These are phyloP conservation scores for Moesziomyces sp. DNA, from an alignment of 1,284 basidiomycete species.

Conservation along the genomic window DNA sequence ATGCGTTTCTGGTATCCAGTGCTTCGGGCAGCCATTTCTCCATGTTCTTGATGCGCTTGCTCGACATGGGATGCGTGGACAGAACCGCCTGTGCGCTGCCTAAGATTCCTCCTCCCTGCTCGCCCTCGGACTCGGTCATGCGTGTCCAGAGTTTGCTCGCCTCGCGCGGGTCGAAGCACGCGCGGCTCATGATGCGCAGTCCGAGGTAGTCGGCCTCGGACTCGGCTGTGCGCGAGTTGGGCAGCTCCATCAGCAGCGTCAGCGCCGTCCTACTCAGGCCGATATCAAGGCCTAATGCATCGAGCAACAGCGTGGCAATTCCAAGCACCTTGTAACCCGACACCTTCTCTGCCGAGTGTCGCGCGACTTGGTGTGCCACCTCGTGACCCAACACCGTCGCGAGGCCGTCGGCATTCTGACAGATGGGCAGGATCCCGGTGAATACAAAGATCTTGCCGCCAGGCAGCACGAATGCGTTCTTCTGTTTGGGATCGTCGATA, in stretches of 20 bases:
- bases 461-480: slow-evolving; percentile 84
- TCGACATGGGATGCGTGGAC: slow-evolving; percentile 58
- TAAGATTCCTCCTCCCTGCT: slow-evolving; percentile 13
- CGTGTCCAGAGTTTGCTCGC: slow-evolving; percentile 69
- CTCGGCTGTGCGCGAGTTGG: slow-evolving; percentile 84
- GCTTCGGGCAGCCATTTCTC: slow-evolving; percentile 54
- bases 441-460: slow-evolving; percentile 85
- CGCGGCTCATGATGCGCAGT: slow-evolving; percentile 72
- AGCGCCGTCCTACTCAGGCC: slow-evolving; percentile 68
- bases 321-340: slow-evolving; percentile 61
- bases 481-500: slow-evolving; percentile 76
- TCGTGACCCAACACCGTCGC: slow-evolving; percentile 89
- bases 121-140: slow-evolving; percentile 48
- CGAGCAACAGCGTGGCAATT: slow-evolving; percentile 38
- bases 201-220: slow-evolving; percentile 82
- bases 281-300: slow-evolving; percentile 54
- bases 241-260: slow-evolving; percentile 76
- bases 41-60: slow-evolving; percentile 54
- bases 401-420: slow-evolving; percentile 81
- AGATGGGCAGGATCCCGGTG: slow-evolving; percentile 83
- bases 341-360: slow-evolving; percentile 62
- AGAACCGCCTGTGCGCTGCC: slow-evolving; percentile 42
- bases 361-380: slow-evolving; percentile 76
- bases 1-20: slow-evolving; percentile 14
- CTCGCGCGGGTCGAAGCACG: slow-evolving; percentile 82